Percentiles rank a stretch among this genome's conserved stretches.
Evolutionary conservation across 176 grass and related monocot genomes (phyloP).

Genomic region (Avena insularis): DNA sequence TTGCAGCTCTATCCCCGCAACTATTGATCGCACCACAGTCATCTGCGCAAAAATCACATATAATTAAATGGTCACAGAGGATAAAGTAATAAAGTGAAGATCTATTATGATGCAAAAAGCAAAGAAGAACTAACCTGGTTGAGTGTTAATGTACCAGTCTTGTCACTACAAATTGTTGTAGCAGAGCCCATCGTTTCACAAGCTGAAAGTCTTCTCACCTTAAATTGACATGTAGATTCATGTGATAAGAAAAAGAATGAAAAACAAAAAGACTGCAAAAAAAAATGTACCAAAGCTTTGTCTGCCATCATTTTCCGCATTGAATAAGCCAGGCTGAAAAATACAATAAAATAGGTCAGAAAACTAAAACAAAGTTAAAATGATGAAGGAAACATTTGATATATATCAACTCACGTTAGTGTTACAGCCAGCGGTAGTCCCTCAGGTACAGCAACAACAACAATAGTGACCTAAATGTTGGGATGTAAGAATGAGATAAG

Average conservation of each 20-base stretch:
- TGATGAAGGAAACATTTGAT: not conserved
- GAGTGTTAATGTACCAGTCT: slow-evolving; percentile 95
- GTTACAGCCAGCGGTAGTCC: slow-evolving; percentile 94
- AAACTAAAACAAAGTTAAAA: slow-evolving; percentile 43
- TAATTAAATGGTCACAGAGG: slow-evolving; percentile 40
- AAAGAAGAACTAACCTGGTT: slow-evolving; percentile 70
- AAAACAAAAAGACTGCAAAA: slow-evolving; percentile 25
- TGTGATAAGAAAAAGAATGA: slow-evolving; percentile 35
- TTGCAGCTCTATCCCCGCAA: slow-evolving; percentile 64
- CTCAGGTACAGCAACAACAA: slow-evolving; percentile 97
- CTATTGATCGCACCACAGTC: slow-evolving; percentile 82
- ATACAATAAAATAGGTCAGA: slow-evolving; percentile 25
- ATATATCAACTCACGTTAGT: slow-evolving; percentile 72
- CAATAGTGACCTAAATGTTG: slow-evolving; percentile 78
- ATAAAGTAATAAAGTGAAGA: slow-evolving; percentile 32
- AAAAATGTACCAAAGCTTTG: slow-evolving; percentile 82
- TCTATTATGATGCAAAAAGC: slow-evolving; percentile 33
- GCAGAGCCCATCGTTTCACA: slow-evolving; percentile 99
- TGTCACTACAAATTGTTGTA: slow-evolving; percentile 99
- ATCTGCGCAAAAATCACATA: slow-evolving; percentile 65
- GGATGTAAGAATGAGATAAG: slow-evolving; percentile 32
- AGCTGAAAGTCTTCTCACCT: slow-evolving; percentile 95
- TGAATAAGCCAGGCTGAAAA: slow-evolving; percentile 87
- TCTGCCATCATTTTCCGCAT: slow-evolving; percentile 99
- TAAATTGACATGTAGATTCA: slow-evolving; percentile 36